Base-by-base conservation (phyloP, 2,329 filamentous ascomycete genomes). In the Cercospora brassicicola region DNA sequence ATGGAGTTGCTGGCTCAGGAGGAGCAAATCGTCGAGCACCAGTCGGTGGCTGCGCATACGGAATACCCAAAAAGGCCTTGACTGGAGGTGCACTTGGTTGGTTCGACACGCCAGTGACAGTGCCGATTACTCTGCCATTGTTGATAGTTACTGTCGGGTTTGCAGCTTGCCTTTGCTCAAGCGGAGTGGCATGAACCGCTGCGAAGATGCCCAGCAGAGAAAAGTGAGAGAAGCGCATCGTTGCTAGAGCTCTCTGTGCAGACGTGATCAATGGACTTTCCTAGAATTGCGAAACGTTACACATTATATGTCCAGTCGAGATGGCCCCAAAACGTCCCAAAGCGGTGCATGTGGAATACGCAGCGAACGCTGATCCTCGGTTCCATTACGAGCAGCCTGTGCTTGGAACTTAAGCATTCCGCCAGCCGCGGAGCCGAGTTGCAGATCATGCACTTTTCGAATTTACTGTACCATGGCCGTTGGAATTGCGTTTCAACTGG, bases 31-130 rank as follows among this genome's bases (percentile, higher is more conserved):
- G 62, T 13, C 66, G 55, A 31, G 71, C 59, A 33, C 61, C 61
- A 55, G 61, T 63, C 15, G 72, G 72, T 13, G 56, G 62, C 28
- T 68, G 64, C 1, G 72, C 72, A 42, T 67, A 73, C 0, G 72
- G 72, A n/a, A 73, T 59, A 2, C 72, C 71, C 7, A 73, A 62
- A 55, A 67, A 73, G 10, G 70, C 55, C 23, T 73, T 69, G 4
- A 66, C 71, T 20, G 60, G 67, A 3, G 72, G 68, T 10, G 64
- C 48, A 51, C 48, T 67, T 26, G 70, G 64, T 26, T 72, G 67
- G 23, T 69, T 72, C 23, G 33, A 59, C 7, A 72, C 68, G 0
- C 28, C 36, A 30, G 72, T 72, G 7, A 67, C 69, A 4, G 70
- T 73, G 18, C 72, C 72, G 4, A 71, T 60, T 42, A 73, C 45